These are phyloP conservation scores for Fusarium tjaetaba DNA, from an alignment of 2,329 filamentous ascomycete species.

Conservation along the genomic window DNA sequence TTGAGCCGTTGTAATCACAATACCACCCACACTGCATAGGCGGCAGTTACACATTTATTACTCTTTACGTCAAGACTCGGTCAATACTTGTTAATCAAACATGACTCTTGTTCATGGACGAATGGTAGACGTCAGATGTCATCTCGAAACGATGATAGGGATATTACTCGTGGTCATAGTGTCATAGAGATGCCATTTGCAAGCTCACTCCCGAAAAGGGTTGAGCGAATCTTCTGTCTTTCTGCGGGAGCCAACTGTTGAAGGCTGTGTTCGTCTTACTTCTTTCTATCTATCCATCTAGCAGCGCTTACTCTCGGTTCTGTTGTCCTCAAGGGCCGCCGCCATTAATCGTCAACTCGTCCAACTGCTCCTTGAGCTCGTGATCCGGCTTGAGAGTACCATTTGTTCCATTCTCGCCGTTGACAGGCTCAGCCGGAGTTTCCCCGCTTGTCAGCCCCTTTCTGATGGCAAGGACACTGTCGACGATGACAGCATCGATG, in stretches of 20 bases:
- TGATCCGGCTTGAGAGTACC: constrained; percentile 26
- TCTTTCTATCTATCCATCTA: constrained; percentile 7
- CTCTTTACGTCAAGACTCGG: not conserved
- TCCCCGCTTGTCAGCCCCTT: constrained; percentile 76
- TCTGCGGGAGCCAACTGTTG: not conserved
- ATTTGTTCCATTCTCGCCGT: constrained; percentile 22
- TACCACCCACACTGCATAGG: constrained; percentile 21
- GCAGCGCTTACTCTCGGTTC: not conserved
- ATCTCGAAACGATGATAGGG: not conserved
- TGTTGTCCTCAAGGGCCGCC: constrained; percentile 22
- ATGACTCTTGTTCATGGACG: not conserved
- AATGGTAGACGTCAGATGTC: not conserved
- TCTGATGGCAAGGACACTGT: constrained; percentile 91
- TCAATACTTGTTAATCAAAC: not conserved
- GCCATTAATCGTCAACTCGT: constrained; percentile 37
- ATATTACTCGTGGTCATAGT: not conserved
- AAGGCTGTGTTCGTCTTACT: constrained; percentile 4
- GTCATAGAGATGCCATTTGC: not conserved
- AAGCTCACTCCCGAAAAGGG: constrained; percentile 2
- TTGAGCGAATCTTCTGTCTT: constrained; percentile 11
- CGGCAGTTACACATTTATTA: not conserved
- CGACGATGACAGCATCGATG: constrained; percentile 97
- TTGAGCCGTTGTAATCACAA: constrained; percentile 11
- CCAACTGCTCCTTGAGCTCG: constrained; percentile 34
- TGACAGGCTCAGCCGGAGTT: constrained; percentile 22